Conservation (phyloP, 2,329 filamentous ascomycete genomes). For the Beauveria medogensis region DNA sequence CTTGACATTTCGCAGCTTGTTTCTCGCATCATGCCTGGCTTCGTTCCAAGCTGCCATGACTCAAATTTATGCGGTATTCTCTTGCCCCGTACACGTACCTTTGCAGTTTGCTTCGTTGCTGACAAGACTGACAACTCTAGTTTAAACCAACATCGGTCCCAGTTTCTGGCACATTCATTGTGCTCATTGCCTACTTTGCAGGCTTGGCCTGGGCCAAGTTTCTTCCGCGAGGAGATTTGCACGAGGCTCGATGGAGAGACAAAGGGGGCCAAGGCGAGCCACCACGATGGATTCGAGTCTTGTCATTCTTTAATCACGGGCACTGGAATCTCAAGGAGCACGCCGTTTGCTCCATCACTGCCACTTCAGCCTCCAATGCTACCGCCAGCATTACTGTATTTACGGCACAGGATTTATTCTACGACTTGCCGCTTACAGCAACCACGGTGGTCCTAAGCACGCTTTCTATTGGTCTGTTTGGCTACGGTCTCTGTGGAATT, state of each 20-base stretch:
- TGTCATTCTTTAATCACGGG: constrained; percentile 41
- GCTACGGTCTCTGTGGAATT: constrained; percentile 45
- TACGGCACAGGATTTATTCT: constrained; percentile 43
- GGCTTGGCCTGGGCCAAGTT: constrained; percentile 40
- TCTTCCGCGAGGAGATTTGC: constrained; percentile 44
- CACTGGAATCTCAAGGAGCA: constrained; percentile 50
- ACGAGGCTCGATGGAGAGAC: constrained; percentile 38
- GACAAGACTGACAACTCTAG: constrained; percentile 20
- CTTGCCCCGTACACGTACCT: neutral
- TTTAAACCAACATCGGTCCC: constrained; percentile 43
- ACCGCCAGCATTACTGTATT: constrained; percentile 34
- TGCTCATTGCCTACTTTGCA: constrained; percentile 48
- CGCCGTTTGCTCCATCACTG: constrained; percentile 43
- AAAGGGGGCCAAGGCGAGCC: constrained; percentile 30
- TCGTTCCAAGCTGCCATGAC: constrained; percentile 47
- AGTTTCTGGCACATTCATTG: constrained; percentile 47
- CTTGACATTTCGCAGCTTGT: constrained; percentile 44
- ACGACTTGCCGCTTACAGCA: constrained; percentile 36
- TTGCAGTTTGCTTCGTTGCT: neutral
- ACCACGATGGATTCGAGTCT: constrained; percentile 31
- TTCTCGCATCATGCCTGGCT: constrained; percentile 40
- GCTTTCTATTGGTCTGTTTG: constrained; percentile 48
- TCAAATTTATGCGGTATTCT: constrained; percentile 43
- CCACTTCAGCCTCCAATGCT: constrained; percentile 44
- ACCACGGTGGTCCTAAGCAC: constrained; percentile 39